Conservation (phyloP, 139 green algal species). For the Chlamydomonas eustigma region DNA sequence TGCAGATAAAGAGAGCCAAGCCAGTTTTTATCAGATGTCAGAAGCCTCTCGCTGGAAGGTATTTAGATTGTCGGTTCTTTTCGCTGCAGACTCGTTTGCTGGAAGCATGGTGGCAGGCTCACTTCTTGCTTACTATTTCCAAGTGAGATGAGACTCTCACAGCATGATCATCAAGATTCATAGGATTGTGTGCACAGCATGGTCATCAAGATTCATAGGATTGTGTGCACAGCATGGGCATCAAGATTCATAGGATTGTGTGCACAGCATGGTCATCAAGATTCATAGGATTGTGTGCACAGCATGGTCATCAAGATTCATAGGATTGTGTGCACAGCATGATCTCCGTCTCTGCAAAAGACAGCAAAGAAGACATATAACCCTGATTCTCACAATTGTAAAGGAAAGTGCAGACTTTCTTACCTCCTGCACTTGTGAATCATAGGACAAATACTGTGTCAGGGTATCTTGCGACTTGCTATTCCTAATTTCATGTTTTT, state of each 20-base stretch:
- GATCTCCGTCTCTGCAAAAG: too few species aligned
- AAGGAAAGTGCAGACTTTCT: background rate
- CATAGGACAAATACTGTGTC: too few species aligned
- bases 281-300: background rate
- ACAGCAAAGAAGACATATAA: background rate
- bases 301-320: background rate
- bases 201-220: background rate
- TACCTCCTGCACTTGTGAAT: background rate
- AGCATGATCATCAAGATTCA: background rate
- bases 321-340: too few species aligned
- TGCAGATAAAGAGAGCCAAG: too few species aligned
- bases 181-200: background rate
- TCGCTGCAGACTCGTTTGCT: constrained; percentile 5
- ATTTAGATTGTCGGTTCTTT: background rate
- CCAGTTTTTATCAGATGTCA: too few species aligned
- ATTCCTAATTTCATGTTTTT: background rate
- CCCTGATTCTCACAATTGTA: background rate
- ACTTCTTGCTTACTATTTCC: constrained; percentile 14
- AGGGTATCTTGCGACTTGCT: too few species aligned
- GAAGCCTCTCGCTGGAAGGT: background rate
- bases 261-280: background rate
- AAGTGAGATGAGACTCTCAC: background rate
- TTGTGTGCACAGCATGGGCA: background rate
- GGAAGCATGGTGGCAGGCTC: background rate
- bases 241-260: background rate